Evolutionary conservation across 2,329 filamentous ascomycete genomes (phyloP), one percentile per base, ranked within the genome.

Genomic region (Penicillium sp.): DNA sequence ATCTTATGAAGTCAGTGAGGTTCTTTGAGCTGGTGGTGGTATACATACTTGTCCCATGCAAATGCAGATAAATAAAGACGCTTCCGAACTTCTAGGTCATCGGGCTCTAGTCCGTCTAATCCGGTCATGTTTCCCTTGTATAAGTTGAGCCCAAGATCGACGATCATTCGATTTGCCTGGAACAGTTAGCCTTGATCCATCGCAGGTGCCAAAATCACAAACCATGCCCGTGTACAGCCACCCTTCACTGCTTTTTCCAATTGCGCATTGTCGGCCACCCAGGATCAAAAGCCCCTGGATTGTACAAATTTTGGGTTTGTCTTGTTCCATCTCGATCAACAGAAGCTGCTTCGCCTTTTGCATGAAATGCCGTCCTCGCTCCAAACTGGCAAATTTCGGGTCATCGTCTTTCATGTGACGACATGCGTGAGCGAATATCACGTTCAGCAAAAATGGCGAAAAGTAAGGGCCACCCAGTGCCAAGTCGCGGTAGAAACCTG

Each of bases 221-320:
- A 59, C 57, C 57, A 64, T 64, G 18, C 61, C 61, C 8, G 61
- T 62, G 27, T 62, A 64, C 18, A 64, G 49, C 61, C 61, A 64
- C 9, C 61, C 61, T 39, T 64, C 61, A 36, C 55, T 61, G 42
- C 43, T 64, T 31, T 57, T 56, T 14, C 61, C 61, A 16, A 61
- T 50, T 2, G 59, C 60, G 43, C 60, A 64, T 47, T 64, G 61
- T 10, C 61, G 49, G 13, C 61, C 60, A 13, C 60, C 61, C 3
- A 64, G 55, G 14, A 64, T 64, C 21, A 64, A 45, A 3, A 64
- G 45, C 8, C 61, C 60, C 43, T 64, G 61, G 18, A 62, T 62
- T 38, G 61, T 64, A 24, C 55, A 47, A 13, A 62, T 62, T 22
- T 40, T 52, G 5, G 61, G 61, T 47, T 60, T 62, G 4, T 47